Evolutionary conservation across 306 rosid species (phyloP).

Genomic region (Ammopiptanthus mongolicus): DNA sequence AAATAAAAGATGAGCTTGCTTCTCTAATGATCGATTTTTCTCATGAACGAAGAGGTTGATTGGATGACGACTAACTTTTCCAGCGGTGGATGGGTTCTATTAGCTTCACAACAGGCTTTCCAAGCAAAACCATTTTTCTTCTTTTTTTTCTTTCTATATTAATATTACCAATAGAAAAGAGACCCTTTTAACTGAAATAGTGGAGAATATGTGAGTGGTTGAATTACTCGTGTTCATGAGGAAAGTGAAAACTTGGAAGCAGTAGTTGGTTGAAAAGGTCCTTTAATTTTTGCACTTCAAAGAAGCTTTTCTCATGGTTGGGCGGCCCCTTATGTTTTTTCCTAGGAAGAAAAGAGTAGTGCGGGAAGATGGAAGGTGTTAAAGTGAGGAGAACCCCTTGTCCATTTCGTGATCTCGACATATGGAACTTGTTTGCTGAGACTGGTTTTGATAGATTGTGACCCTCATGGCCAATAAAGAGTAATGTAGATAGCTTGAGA

Average conservation of each 20-base stretch:
- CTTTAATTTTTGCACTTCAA: conserved; percentile 13
- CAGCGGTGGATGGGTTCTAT: background rate
- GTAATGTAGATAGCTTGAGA: too few species aligned
- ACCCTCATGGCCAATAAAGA: background rate
- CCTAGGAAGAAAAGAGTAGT: background rate
- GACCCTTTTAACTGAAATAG: background rate
- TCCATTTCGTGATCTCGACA: conserved; percentile 23
- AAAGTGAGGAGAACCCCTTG: background rate
- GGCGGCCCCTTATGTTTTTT: conserved; percentile 26
- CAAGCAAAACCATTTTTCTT: too few species aligned
- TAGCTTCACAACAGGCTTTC: too few species aligned
- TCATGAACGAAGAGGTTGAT: background rate
- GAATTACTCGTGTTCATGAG: background rate
- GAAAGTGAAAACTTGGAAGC: conserved; percentile 2
- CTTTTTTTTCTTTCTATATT: too few species aligned
- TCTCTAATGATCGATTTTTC: background rate
- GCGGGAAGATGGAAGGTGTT: conserved; percentile 3
- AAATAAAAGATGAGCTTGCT: background rate
- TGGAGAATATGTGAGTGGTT: background rate
- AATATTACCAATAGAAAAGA: too few species aligned
- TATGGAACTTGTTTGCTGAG: background rate
- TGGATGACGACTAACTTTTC: background rate
- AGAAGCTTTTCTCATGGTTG: conserved; percentile 14
- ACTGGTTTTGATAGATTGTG: background rate
- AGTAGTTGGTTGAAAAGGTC: conserved; percentile 11